Evolutionary conservation across 75 land plant species (phyloP).

Genomic region (Cunninghamia lanceolata): DNA sequence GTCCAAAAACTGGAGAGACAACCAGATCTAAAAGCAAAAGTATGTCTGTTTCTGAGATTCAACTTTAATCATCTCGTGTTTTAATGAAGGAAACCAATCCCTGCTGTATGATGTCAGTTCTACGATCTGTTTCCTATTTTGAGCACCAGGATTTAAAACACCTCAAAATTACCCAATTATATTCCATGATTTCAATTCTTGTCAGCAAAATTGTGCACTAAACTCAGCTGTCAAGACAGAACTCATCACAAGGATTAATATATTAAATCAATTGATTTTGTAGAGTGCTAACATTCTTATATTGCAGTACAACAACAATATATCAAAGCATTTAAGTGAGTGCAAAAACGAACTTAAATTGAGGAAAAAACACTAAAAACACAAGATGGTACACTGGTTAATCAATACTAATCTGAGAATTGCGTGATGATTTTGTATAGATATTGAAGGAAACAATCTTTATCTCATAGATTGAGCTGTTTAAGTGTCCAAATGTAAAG

Average conservation of each 20-base stretch:
- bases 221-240: background rate
- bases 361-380: no score
- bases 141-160: background rate
- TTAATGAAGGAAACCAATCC: background rate
- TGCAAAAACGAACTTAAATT: background rate
- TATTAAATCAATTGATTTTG: background rate
- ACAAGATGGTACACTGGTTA: no score
- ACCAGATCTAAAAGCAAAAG: background rate
- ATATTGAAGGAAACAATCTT: no score
- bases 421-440: no score
- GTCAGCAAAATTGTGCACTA: background rate
- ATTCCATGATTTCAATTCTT: background rate
- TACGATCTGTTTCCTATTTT: background rate
- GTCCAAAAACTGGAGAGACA: background rate
- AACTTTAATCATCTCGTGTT: background rate
- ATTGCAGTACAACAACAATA: background rate
- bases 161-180: background rate
- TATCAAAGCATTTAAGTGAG: background rate
- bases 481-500: no score
- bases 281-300: background rate
- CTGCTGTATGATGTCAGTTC: background rate
- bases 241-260: background rate
- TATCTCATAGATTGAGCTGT: no score
- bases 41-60: background rate
- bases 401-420: no score